Evolutionary conservation across 2,329 filamentous ascomycete genomes (phyloP).

Genomic region (Paraphaeosphaeria sporulosa): DNA sequence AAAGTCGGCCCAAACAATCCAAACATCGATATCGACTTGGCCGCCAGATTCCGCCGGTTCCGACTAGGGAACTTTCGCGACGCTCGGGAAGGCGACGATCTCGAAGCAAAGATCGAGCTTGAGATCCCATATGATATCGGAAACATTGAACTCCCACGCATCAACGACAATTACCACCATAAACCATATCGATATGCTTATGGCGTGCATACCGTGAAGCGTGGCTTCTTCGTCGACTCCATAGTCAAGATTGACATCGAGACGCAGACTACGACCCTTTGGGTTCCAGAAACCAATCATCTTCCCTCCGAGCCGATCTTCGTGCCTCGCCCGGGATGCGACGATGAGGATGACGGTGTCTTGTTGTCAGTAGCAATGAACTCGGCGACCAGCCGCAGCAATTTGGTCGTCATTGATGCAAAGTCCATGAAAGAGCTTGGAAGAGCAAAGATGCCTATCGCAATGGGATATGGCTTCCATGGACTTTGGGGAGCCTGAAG

Average conservation of each 20-base stretch:
- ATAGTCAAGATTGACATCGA: slow-evolving; percentile 17
- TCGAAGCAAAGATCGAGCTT: slow-evolving; percentile 10
- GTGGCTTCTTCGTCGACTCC: slow-evolving; percentile 17
- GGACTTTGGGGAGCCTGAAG: slow-evolving; percentile 10
- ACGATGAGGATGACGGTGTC: slow-evolving; percentile 16
- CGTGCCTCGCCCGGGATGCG: slow-evolving; percentile 9
- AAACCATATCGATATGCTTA: slow-evolving; percentile 18
- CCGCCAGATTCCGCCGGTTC: slow-evolving; percentile 7
- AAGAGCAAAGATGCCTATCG: slow-evolving; percentile 16
- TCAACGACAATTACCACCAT: slow-evolving; percentile 14
- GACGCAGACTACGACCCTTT: slow-evolving; percentile 10
- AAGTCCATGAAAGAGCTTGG: slow-evolving; percentile 16
- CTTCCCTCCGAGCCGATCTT: slow-evolving; percentile 17
- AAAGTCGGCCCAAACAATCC: slow-evolving; percentile 6
- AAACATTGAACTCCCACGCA: slow-evolving; percentile 18
- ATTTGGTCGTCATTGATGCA: slow-evolving; percentile 16
- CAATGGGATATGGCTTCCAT: slow-evolving; percentile 20
- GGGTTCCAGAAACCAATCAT: slow-evolving; percentile 7
- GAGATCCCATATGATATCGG: slow-evolving; percentile 1
- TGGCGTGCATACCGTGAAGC: slow-evolving; percentile 14
- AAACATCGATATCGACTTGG: slow-evolving; percentile 6
- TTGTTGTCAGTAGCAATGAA: slow-evolving; percentile 14
- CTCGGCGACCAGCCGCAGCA: slow-evolving; percentile 8
- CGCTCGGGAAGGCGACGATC: neutral
- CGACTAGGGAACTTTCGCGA: slow-evolving; percentile 4